Conservation (phyloP, 2,329 filamentous ascomycete genomes). For the Arthrobotrys megalospora region DNA sequence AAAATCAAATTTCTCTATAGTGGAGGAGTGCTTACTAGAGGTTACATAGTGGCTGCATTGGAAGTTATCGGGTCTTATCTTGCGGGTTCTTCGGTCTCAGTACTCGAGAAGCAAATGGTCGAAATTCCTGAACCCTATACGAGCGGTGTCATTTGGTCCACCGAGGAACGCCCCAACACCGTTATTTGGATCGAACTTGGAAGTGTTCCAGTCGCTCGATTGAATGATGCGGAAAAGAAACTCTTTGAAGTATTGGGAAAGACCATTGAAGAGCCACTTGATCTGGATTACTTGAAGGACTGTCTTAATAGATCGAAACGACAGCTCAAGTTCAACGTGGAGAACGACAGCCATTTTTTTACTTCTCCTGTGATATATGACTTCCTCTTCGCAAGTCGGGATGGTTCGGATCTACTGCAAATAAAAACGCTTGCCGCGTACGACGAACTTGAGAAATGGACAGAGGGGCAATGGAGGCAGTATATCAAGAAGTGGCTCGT, state of each 20-base stretch:
- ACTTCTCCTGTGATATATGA: conserved; percentile 89
- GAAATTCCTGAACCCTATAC: conserved; percentile 88
- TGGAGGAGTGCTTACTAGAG: not conserved
- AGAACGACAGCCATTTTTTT: conserved; percentile 85
- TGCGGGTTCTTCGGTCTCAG: conserved; percentile 90
- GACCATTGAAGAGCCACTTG: conserved; percentile 82
- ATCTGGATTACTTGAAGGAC: conserved; percentile 91
- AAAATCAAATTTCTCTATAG: conserved; percentile 64
- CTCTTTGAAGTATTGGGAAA: conserved; percentile 87
- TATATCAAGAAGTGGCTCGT: conserved; percentile 76
- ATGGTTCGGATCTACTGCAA: conserved; percentile 75
- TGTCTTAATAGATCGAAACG: conserved; percentile 86
- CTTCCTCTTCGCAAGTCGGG: conserved; percentile 88
- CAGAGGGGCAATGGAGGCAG: conserved; percentile 83
- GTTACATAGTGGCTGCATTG: conserved; percentile 74
- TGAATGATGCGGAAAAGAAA: conserved; percentile 85
- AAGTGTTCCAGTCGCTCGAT: conserved; percentile 87
- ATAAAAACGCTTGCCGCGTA: conserved; percentile 61
- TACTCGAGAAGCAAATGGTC: conserved; percentile 91
- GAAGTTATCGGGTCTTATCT: conserved; percentile 88
- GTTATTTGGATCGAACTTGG: conserved; percentile 89
- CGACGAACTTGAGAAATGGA: conserved; percentile 83
- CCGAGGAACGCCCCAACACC: conserved; percentile 83
- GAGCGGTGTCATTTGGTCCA: conserved; percentile 85
- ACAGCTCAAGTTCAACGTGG: conserved; percentile 85